Conservation (phyloP, 345 rosid genomes). For the Populus davidiana region DNA sequence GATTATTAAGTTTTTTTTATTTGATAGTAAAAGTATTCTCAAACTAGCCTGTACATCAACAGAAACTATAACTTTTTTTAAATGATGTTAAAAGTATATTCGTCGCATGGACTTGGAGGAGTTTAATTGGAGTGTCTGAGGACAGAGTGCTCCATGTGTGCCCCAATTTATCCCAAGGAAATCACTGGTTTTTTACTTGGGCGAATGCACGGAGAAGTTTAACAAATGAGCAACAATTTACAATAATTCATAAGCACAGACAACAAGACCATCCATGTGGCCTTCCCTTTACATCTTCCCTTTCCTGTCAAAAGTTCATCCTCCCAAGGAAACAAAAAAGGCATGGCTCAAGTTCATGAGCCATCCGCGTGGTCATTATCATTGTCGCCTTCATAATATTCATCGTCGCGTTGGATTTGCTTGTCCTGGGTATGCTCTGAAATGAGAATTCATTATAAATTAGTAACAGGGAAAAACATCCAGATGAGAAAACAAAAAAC, state of each 20-base stretch:
- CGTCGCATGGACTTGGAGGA: no score
- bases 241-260: neutral
- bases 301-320: neutral
- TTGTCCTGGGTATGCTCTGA: conserved; percentile 86
- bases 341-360: neutral
- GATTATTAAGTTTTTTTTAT: no score
- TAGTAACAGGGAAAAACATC: neutral
- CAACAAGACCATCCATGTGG: neutral
- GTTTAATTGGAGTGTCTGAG: no score
- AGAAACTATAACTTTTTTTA: no score
- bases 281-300: neutral
- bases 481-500: neutral
- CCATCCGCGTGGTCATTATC: conserved; percentile 68
- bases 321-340: neutral
- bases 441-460: conserved; percentile 8
- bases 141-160: no score
- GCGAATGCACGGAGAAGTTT: no score
- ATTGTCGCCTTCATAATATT: conserved; percentile 79
- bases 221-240: no score
- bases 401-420: conserved; percentile 87
- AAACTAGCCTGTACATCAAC: no score
- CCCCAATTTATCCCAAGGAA: no score
- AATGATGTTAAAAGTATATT: no score
- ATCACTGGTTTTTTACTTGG: no score
- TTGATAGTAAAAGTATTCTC: no score